Conservation (phyloP, 768 basidiomycete species). For the Lactarius akahatsu region DNA sequence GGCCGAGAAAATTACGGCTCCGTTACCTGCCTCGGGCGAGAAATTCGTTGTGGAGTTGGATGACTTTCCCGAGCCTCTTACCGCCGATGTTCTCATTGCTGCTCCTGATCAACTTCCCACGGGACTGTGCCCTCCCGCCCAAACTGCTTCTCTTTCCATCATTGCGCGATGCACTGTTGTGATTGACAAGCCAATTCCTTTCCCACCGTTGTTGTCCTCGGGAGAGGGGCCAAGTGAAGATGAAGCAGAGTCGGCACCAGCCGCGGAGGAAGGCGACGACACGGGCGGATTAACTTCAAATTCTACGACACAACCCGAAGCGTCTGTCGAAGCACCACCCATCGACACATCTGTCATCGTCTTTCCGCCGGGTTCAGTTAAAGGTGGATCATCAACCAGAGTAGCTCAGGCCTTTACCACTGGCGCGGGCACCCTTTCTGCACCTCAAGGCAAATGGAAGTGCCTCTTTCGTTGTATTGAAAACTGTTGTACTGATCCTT, state of each 20-base stretch:
- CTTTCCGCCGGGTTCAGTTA: slow-evolving; percentile 67
- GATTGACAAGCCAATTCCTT: slow-evolving; percentile 43
- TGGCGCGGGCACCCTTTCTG: slow-evolving; percentile 71
- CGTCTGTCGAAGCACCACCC: slow-evolving; percentile 14
- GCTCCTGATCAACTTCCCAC: slow-evolving; percentile 38
- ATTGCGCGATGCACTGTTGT: slow-evolving; percentile 54
- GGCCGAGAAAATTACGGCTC: slow-evolving; percentile 35
- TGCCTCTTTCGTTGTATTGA: slow-evolving; percentile 14
- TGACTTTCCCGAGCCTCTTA: slow-evolving; percentile 59
- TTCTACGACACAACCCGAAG: slow-evolving; percentile 1
- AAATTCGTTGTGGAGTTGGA: slow-evolving; percentile 52
- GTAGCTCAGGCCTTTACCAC: slow-evolving; percentile 61
- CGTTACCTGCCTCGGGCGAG: background rate
- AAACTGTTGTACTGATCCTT: background rate
- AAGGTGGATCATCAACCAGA: slow-evolving; percentile 45
- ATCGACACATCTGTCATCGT: slow-evolving; percentile 69
- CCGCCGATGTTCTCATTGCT: slow-evolving; percentile 55
- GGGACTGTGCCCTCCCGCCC: slow-evolving; percentile 6
- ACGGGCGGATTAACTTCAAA: background rate
- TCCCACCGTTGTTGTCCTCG: slow-evolving; percentile 35
- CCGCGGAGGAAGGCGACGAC: slow-evolving; percentile 18
- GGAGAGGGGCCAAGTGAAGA: slow-evolving; percentile 32
- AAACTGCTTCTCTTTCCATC: slow-evolving; percentile 11
- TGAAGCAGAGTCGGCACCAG: slow-evolving; percentile 19
- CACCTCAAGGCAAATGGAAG: slow-evolving; percentile 74